Conservation (phyloP, 2,329 filamentous ascomycete species). For the Moelleriella libera region DNA sequence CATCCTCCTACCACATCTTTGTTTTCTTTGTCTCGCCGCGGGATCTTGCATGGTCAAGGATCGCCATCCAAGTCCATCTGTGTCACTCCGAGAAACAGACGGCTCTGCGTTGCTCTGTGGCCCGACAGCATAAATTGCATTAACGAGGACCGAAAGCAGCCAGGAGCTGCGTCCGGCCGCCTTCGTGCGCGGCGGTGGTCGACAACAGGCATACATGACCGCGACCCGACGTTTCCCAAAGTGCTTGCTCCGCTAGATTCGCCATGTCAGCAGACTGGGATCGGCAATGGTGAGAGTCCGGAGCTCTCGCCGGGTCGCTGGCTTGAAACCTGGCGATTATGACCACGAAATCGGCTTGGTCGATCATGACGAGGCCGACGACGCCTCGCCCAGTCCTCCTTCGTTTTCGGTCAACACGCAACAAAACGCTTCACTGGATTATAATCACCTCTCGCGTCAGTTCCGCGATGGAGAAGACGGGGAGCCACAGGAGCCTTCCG, state of each 20-base stretch:
- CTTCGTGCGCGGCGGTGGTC: too few species aligned
- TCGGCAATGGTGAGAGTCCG: constrained; percentile 19
- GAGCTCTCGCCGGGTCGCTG: constrained; percentile 39
- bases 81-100: too few species aligned
- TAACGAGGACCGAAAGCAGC: too few species aligned
- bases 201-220: background rate
- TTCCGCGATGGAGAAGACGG: constrained; percentile 1
- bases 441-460: background rate
- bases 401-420: background rate
- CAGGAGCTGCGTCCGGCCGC: too few species aligned
- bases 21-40: too few species aligned
- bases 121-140: too few species aligned
- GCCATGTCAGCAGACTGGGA: constrained; percentile 9
- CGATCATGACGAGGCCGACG: constrained; percentile 29
- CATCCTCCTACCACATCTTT: too few species aligned
- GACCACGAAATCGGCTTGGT: constrained; percentile 60
- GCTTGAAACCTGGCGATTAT: constrained; percentile 46
- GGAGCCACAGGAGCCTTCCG: background rate
- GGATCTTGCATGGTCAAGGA: too few species aligned
- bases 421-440: background rate
- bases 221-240: background rate
- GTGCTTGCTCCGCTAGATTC: background rate
- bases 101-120: too few species aligned
- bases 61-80: too few species aligned
- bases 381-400: constrained; percentile 9